Percentiles rank a stretch among this genome's conserved stretches.
These are phyloP conservation scores for Trichosporon sp. DNA, from an alignment of 1,284 basidiomycete species.

Conservation along the genomic window DNA sequence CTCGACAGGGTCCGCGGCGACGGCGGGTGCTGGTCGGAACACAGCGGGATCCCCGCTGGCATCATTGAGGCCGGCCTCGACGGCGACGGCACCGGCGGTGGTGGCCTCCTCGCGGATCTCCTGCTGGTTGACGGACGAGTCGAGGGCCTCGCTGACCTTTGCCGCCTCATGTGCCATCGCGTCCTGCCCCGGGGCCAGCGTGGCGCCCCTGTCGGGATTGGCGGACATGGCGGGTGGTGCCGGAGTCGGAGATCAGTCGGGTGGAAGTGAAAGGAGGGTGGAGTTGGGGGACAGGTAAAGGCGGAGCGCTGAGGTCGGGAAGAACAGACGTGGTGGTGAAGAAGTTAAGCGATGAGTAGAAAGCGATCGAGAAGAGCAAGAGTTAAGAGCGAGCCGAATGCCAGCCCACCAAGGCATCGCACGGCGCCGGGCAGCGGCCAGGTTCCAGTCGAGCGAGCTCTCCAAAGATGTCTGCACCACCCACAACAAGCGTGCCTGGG, in stretches of 20 bases:
- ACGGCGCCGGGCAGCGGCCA: too few species aligned
- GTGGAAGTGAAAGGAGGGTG: neutral
- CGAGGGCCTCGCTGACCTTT: neutral
- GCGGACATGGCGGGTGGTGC: neutral
- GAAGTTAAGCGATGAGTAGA: neutral
- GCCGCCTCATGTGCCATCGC: neutral
- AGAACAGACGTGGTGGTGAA: neutral
- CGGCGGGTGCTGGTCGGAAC: neutral
- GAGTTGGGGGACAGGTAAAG: neutral
- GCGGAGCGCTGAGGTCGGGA: neutral
- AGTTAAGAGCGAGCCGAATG: neutral
- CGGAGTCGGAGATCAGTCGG: neutral
- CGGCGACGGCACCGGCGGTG: neutral
- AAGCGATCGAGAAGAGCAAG: neutral
- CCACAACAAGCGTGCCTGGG: neutral
- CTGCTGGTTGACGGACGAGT: neutral
- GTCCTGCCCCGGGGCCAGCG: neutral
- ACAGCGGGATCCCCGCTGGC: neutral
- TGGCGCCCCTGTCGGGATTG: neutral
- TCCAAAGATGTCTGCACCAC: neutral
- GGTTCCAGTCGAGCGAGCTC: neutral
- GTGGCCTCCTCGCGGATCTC: neutral
- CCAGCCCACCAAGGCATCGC: neutral
- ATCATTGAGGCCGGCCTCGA: neutral
- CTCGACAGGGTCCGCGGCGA: neutral